A percentile compares a stretch with the other conserved stretches of the same genome.
Evolutionary conservation across 805 yeast genomes (phyloP).

Genomic region (Lachancea dasiensis): DNA sequence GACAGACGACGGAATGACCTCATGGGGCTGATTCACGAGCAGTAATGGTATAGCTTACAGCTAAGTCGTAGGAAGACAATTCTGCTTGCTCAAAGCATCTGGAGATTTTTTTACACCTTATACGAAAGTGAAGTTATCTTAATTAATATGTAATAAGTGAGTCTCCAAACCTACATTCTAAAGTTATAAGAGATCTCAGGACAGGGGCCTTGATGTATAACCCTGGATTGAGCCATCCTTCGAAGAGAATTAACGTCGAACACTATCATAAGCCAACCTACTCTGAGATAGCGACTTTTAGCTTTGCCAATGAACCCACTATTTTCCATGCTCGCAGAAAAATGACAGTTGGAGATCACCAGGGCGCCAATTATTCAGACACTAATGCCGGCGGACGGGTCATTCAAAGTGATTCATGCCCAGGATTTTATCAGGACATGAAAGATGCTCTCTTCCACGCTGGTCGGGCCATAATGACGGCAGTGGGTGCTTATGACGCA

Average conservation of each 20-base stretch:
- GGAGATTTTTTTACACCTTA: too few species aligned
- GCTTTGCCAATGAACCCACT: constrained; percentile 16
- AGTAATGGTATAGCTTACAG: too few species aligned
- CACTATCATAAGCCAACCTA: constrained; percentile 19
- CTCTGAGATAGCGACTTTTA: constrained; percentile 19
- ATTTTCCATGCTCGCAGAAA: constrained; percentile 20
- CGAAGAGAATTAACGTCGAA: constrained; percentile 14
- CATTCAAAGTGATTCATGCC: neutral
- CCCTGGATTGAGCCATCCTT: constrained; percentile 1
- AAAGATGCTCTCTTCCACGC: constrained; percentile 5
- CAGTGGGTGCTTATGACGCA: neutral
- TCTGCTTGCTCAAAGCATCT: too few species aligned
- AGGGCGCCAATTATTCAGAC: neutral
- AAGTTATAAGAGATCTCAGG: too few species aligned
- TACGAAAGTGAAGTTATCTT: too few species aligned
- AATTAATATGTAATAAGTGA: too few species aligned
- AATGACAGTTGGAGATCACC: neutral
- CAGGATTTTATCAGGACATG: constrained; percentile 1
- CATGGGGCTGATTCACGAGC: too few species aligned
- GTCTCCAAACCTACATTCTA: too few species aligned
- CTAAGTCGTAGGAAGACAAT: too few species aligned
- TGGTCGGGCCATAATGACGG: constrained; percentile 2
- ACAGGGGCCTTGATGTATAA: constrained; percentile 1
- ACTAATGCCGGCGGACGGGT: too few species aligned
- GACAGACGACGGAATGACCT: too few species aligned